Evolutionary conservation across 192 early-diverging fungal species (phyloP).

Genomic region (Entomortierella chlamydospora): DNA sequence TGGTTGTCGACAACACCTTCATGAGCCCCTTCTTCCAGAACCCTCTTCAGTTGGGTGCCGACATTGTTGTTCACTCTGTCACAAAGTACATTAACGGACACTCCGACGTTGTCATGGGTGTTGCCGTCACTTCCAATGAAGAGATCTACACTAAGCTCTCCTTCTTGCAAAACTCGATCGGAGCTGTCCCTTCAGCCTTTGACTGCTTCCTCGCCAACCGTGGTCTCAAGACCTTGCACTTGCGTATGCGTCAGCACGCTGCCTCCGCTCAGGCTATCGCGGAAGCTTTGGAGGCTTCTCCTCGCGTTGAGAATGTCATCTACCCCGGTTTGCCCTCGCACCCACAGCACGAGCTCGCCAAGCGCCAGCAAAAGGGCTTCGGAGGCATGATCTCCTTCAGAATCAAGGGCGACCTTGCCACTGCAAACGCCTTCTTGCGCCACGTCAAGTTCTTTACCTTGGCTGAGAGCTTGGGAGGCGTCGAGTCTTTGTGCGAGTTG

Average conservation of each 20-base stretch:
- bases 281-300: constrained; percentile 75
- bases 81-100: constrained; percentile 99
- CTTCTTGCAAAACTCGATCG: constrained; percentile 98
- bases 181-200: constrained; percentile 95
- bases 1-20: constrained; percentile 91
- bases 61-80: constrained; percentile 96
- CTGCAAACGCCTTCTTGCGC: constrained; percentile 87
- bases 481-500: constrained; percentile 94
- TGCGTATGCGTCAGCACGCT: constrained; percentile 94
- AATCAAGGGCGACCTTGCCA: constrained; percentile 82
- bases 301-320: constrained; percentile 86
- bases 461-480: constrained; percentile 97
- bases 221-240: constrained; percentile 94
- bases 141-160: constrained; percentile 78
- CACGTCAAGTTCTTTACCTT: constrained; percentile 87
- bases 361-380: constrained; percentile 89
- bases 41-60: constrained; percentile 92
- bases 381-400: constrained; percentile 98
- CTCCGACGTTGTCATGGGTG: constrained; percentile 98
- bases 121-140: constrained; percentile 85
- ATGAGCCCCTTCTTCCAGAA: constrained; percentile 91
- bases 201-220: constrained; percentile 96
- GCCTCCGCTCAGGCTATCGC: constrained; percentile 88
- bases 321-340: constrained; percentile 94
- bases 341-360: constrained; percentile 92